phyloP scores from a whole-genome alignment of 345 rosid species.

The Kernera saxatilis region DNA sequence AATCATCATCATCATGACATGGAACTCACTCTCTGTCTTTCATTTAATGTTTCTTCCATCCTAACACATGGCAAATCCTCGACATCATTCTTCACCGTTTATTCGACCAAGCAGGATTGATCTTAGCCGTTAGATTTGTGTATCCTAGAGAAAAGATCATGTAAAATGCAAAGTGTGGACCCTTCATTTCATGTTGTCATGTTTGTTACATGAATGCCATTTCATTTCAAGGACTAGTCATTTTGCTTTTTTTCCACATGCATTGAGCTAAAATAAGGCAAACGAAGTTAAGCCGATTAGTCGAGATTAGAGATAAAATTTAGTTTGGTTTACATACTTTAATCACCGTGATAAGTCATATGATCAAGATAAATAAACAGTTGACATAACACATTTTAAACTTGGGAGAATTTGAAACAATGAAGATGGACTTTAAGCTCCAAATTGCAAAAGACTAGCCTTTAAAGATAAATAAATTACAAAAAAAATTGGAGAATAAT shows the following conservation, averaged over 20 bases:
- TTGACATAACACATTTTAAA: neutral
- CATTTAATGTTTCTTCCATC: conserved; percentile 21
- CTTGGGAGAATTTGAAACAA: neutral
- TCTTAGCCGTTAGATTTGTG: conserved; percentile 2
- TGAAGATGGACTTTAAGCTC: neutral
- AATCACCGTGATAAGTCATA: neutral
- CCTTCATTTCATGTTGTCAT: conserved; percentile 6
- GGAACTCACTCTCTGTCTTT: conserved; percentile 10
- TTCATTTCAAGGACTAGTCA: neutral
- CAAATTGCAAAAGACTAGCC: neutral
- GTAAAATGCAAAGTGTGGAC: conserved; percentile 1
- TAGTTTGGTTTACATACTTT: neutral
- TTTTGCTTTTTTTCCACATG: neutral
- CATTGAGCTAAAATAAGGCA: conserved; percentile 6
- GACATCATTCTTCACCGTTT: conserved; percentile 8
- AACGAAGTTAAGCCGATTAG: conserved; percentile 2
- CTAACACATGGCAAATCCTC: conserved; percentile 18
- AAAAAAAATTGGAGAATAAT: neutral
- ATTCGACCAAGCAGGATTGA: neutral
- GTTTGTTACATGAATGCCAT: conserved; percentile 4
- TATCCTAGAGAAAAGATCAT: neutral
- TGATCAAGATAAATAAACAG: neutral
- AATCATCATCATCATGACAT: conserved; percentile 18
- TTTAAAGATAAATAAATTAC: neutral
- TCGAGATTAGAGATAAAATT: neutral